phyloP scores from a whole-genome alignment of 179 eudicot genomes.

The Heliamphora pulchella region DNA sequence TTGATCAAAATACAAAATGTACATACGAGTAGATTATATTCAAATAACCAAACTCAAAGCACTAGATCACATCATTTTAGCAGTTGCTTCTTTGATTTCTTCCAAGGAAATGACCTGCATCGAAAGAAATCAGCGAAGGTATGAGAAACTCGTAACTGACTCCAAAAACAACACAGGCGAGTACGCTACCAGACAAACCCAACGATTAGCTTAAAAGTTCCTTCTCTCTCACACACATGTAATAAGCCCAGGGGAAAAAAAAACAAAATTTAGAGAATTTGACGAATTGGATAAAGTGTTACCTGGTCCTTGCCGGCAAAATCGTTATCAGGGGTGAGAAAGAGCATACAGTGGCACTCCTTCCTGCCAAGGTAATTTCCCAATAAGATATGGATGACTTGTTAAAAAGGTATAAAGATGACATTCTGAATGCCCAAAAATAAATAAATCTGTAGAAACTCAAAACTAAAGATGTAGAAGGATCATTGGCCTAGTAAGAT shows the following conservation, averaged over 20 bases:
- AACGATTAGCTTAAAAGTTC: background rate
- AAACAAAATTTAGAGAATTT: background rate
- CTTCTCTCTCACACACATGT: background rate
- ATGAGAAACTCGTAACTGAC: background rate
- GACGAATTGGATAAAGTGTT: background rate
- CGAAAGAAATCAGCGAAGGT: slow-evolving; percentile 10
- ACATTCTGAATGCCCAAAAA: background rate
- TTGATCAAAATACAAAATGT: slow-evolving; percentile 20
- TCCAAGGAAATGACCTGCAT: slow-evolving; percentile 66
- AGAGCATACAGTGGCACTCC: slow-evolving; percentile 99
- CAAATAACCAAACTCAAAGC: slow-evolving; percentile 7
- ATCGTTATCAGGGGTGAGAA: slow-evolving; percentile 90
- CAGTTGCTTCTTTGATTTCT: slow-evolving; percentile 72
- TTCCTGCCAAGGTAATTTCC: slow-evolving; percentile 51
- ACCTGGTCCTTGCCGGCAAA: slow-evolving; percentile 97
- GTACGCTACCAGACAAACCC: background rate
- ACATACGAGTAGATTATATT: slow-evolving; percentile 18
- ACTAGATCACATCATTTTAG: slow-evolving; percentile 40
- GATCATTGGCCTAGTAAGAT: background rate
- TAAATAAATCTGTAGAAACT: background rate
- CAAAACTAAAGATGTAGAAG: background rate
- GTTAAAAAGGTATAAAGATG: background rate
- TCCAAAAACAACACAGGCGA: background rate
- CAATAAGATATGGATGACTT: background rate
- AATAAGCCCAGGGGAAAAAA: background rate